phyloP scores from a whole-genome alignment of 108 stramenopile species.

The Cyclotella distinguenda region DNA sequence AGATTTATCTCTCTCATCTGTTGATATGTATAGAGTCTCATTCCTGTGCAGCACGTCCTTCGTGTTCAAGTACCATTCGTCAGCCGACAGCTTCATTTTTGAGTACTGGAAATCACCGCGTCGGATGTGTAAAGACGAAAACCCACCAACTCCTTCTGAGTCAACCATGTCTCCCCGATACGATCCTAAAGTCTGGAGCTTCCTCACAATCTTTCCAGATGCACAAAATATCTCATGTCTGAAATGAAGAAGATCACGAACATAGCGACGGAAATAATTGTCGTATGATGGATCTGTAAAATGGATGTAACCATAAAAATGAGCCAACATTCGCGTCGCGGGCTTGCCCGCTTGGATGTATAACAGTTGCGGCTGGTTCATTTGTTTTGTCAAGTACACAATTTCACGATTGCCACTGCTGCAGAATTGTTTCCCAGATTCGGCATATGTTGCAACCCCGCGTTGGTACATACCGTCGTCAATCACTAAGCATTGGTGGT shows the following conservation, averaged over 20 bases:
- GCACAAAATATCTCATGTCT: constrained; percentile 84
- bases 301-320: constrained; percentile 75
- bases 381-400: constrained; percentile 38
- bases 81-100: constrained; percentile 61
- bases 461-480: constrained; percentile 49
- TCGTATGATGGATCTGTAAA: constrained; percentile 68
- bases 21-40: constrained; percentile 76
- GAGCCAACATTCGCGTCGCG: constrained; percentile 49
- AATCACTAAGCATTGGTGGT: constrained; percentile 56
- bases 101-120: constrained; percentile 86
- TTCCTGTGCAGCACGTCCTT: constrained; percentile 56
- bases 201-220: constrained; percentile 74
- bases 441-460: constrained; percentile 11
- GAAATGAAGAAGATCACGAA: constrained; percentile 79
- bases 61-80: constrained; percentile 68
- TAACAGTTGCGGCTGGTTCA: constrained; percentile 49
- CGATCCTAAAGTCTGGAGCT: constrained; percentile 47
- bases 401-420: constrained; percentile 18
- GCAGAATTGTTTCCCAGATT: constrained; percentile 22
- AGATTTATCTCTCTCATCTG: constrained; percentile 80
- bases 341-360: constrained; percentile 58
- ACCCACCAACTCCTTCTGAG: constrained; percentile 59
- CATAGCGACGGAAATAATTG: constrained; percentile 72
- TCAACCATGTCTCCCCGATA: constrained; percentile 41
- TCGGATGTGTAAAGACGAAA: constrained; percentile 73